Evolutionary conservation across 352 stramenopile species (phyloP), one percentile per base, ranked within the genome.

Genomic region (Pythium volutum): DNA sequence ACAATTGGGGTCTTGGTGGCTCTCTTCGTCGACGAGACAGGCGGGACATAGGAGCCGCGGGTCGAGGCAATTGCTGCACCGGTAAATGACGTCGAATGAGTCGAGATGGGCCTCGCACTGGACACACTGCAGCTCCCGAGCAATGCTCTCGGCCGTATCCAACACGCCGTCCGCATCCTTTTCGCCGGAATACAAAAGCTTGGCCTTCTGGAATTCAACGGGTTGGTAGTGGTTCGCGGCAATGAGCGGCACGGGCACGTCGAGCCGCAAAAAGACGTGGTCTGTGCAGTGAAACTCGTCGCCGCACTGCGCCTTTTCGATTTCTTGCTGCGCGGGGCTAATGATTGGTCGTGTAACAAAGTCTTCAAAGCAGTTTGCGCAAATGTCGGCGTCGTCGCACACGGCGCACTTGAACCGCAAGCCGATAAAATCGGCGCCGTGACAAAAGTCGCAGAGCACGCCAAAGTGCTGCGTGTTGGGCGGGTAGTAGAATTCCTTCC

Each of bases 381-480:
- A 93, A 9, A 93, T 67, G 56, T 93, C 84, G 58, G 85, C 81
- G 53, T 93, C 81, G 22, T 68, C 71, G 51, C 84, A 93, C 29
- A 81, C 77, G 1, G 70, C 76, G 47, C 84, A 93, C 63, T 93
- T 93, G 68, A 89, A 93, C 9, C 84, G 74, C 16, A 81, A 31
- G 4, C 69, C 68, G 16, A 71, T 48, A 36, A 93, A 79, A 38
- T 91, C 83, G 20, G 71, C 73, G 20, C 71, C 69, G 50, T 81
- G 70, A 57, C 84, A 93, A 26, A 79, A 76, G 45, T 93, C 82
- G 49, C 84, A 93, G 20, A 84, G 77, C 9, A 93, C 79, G 22
- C 81, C 81, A 45, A 79, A 75, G 66, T 93, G 81, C 23, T 70
- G 77, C 0, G 70, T 73, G 33, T 74, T 59, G 5, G 53, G 52